phyloP scores from a whole-genome alignment of 1,139 yeast species.

The Kodamaea derodonti region DNA sequence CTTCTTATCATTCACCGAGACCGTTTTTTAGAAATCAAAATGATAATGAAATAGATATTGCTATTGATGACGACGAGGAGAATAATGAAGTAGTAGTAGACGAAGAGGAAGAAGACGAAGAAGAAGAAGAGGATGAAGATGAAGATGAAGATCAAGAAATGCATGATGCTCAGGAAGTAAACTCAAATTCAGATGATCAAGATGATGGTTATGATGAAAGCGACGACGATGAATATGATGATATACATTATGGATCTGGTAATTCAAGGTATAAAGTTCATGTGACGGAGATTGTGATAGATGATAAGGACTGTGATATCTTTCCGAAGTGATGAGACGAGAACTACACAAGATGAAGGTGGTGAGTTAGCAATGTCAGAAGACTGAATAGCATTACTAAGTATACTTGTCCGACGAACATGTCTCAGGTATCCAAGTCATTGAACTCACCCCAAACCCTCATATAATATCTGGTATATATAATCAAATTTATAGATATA shows the following conservation, averaged over 20 bases:
- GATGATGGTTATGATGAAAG: not conserved
- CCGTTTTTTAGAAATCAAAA: conserved; percentile 19
- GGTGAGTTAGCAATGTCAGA: too few species aligned
- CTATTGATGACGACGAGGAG: conserved; percentile 10
- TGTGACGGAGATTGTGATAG: conserved; percentile 50
- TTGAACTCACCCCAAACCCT: too few species aligned
- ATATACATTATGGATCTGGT: conserved; percentile 20
- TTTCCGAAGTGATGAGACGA: conserved; percentile 8
- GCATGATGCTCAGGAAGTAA: not conserved
- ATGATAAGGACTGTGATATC: conserved; percentile 28
- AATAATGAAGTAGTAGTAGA: conserved; percentile 13
- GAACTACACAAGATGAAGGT: too few species aligned
- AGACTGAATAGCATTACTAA: too few species aligned
- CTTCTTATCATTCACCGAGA: conserved; percentile 28
- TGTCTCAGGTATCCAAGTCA: too few species aligned
- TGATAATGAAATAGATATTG: conserved; percentile 14
- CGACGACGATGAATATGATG: conserved; percentile 7
- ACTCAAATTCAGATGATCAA: not conserved
- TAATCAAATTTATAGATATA: too few species aligned
- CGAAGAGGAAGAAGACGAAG: conserved; percentile 11
- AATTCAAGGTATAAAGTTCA: conserved; percentile 39
- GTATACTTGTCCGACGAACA: too few species aligned
- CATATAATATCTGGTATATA: too few species aligned
- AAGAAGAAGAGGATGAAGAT: conserved; percentile 15
- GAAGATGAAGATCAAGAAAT: conserved; percentile 13